phyloP scores from a whole-genome alignment of 1,284 basidiomycete species.

The Cutaneotrichosporon sp. region DNA sequence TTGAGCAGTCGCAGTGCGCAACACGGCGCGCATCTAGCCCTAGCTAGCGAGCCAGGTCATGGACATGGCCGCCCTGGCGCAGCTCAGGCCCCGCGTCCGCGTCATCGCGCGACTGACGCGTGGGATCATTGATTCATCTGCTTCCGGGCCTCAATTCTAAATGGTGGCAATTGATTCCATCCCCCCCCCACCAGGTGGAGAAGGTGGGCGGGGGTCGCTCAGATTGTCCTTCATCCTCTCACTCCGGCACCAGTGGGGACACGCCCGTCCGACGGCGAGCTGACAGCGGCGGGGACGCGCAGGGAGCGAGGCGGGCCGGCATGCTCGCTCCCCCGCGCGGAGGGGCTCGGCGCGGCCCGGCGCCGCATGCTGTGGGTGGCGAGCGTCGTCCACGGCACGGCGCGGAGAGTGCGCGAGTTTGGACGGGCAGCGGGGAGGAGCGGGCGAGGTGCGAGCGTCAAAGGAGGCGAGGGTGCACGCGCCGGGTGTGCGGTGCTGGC shows the following conservation, averaged over 20 bases:
- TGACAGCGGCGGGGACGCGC: neutral
- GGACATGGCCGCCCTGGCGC: neutral
- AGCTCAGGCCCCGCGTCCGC: neutral
- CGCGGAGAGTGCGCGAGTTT: neutral
- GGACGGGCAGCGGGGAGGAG: neutral
- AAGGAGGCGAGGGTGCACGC: neutral
- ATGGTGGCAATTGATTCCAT: neutral
- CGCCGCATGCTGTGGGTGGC: neutral
- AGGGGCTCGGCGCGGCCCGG: neutral
- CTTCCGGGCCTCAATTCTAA: neutral
- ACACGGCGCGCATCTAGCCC: neutral
- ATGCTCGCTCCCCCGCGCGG: neutral
- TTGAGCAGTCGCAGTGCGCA: neutral
- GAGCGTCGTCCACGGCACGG: neutral
- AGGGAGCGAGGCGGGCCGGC: neutral
- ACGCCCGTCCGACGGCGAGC: neutral
- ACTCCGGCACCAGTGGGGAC: neutral
- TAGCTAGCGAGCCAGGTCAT: no score
- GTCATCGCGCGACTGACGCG: neutral
- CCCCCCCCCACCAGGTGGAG: neutral
- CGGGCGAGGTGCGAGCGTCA: neutral
- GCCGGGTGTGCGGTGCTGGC: neutral
- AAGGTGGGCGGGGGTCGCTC: neutral
- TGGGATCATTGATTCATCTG: slow-evolving; percentile 2
- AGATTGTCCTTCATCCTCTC: neutral